These are phyloP conservation scores for Zostera marina DNA, from an alignment of 116 monocot species.

Conservation along the genomic window DNA sequence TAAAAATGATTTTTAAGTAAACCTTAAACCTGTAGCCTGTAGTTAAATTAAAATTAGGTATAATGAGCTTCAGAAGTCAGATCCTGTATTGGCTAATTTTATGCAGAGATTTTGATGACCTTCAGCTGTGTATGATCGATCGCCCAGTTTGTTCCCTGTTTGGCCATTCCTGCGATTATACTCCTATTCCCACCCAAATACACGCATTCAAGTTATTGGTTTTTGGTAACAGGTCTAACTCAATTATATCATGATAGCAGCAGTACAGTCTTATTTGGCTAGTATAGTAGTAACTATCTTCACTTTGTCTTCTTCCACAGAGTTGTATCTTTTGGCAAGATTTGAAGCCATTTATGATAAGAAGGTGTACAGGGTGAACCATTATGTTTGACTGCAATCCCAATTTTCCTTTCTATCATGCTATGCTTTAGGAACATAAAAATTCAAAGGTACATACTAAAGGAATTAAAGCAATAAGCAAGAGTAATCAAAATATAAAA, in stretches of 20 bases:
- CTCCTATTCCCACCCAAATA: conserved; percentile 62
- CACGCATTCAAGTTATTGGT: conserved; percentile 76
- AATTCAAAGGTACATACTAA: conserved; percentile 43
- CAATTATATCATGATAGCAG: no score
- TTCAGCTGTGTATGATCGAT: conserved; percentile 55
- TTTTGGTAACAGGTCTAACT: conserved; percentile 48
- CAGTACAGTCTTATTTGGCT: no score
- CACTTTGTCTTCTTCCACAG: conserved; percentile 12
- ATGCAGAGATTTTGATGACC: conserved; percentile 67
- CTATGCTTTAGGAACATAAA: conserved; percentile 68
- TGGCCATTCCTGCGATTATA: conserved; percentile 46
- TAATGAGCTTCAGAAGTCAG: no score
- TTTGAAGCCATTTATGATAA: conserved; percentile 60
- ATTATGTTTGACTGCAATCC: conserved; percentile 46
- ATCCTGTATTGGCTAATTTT: neutral
- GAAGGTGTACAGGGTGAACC: conserved; percentile 46
- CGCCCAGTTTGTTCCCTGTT: conserved; percentile 37
- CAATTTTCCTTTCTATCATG: conserved; percentile 58
- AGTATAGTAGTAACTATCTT: no score
- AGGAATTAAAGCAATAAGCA: no score
- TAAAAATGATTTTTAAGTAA: no score
- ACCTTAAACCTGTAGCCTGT: no score
- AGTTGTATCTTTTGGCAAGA: conserved; percentile 68
- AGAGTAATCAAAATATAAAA: no score
- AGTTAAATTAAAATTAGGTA: no score